phyloP scores from a whole-genome alignment of 371 early-diverging fungal genomes.

The Rozella allomycis region DNA sequence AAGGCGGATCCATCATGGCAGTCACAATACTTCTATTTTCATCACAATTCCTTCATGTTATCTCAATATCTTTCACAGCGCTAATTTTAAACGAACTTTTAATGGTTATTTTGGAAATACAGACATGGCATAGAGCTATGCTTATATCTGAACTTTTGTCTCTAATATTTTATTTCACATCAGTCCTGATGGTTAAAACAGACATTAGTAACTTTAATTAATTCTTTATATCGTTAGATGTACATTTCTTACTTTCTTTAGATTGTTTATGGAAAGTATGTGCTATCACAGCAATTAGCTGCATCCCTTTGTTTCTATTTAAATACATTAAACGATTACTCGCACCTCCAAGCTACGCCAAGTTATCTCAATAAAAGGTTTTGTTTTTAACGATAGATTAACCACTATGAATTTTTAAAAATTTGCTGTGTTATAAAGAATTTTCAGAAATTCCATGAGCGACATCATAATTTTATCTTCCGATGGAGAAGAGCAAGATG shows the following conservation, averaged over 20 bases:
- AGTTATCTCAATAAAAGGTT: constrained; percentile 3
- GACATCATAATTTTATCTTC: too few species aligned
- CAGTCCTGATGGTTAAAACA: constrained; percentile 63
- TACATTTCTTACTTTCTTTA: constrained; percentile 55
- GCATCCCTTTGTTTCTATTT: constrained; percentile 36
- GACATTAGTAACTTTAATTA: constrained; percentile 48
- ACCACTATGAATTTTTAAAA: too few species aligned
- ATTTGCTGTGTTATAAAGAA: too few species aligned
- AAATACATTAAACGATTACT: constrained; percentile 7
- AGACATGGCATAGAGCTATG: constrained; percentile 78
- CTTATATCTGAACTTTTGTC: constrained; percentile 57
- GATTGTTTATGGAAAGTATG: constrained; percentile 73
- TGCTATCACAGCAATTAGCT: constrained; percentile 66
- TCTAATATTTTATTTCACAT: constrained; percentile 53
- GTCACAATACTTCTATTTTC: constrained; percentile 81
- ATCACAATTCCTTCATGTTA: constrained; percentile 83
- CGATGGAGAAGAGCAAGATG: too few species aligned
- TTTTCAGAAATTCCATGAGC: too few species aligned
- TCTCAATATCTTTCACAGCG: constrained; percentile 89
- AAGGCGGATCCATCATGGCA: constrained; percentile 90
- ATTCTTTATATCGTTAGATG: constrained; percentile 21
- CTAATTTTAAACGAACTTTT: constrained; percentile 90
- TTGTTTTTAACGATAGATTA: too few species aligned
- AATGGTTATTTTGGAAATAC: constrained; percentile 91
- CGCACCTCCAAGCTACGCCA: constrained; percentile 15